Conservation (phyloP, 2,329 filamentous ascomycete species). For the Aspergillus ustus region DNA sequence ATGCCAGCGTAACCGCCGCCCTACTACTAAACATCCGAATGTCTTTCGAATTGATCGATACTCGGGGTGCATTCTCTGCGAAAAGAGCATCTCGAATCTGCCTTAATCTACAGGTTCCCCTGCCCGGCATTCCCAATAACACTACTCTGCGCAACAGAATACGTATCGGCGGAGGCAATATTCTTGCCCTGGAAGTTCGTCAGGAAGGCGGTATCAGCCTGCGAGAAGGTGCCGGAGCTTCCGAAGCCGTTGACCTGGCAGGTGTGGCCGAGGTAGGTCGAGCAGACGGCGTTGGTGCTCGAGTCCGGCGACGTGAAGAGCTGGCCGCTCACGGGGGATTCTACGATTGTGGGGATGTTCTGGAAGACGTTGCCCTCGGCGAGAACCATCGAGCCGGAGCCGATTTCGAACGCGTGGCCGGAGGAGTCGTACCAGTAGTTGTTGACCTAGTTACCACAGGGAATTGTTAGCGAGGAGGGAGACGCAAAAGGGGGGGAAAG, state of each 20-base stretch:
- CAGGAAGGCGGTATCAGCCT: conserved; percentile 55
- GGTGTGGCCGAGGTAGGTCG: conserved; percentile 51
- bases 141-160: conserved; percentile 41
- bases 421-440: conserved; percentile 63
- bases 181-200: conserved; percentile 58
- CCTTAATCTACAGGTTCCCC: conserved; percentile 49
- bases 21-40: too few species aligned
- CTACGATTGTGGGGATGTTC: conserved; percentile 52
- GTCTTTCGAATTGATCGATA: too few species aligned
- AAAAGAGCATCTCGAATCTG: too few species aligned
- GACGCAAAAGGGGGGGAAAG: neutral
- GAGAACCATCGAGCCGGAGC: conserved; percentile 51
- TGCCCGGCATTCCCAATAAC: conserved; percentile 52
- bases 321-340: conserved; percentile 42
- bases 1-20: too few species aligned
- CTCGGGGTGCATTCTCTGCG: too few species aligned
- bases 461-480: neutral
- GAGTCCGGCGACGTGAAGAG: conserved; percentile 44
- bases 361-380: conserved; percentile 64
- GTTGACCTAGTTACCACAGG: conserved; percentile 49
- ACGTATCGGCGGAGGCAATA: conserved; percentile 51
- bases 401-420: conserved; percentile 62
- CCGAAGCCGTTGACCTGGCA: conserved; percentile 59
- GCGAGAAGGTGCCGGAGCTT: conserved; percentile 37
- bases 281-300: conserved; percentile 49